Conservation (phyloP, 2,329 filamentous ascomycete genomes). For the Colletotrichum tropicicola region DNA sequence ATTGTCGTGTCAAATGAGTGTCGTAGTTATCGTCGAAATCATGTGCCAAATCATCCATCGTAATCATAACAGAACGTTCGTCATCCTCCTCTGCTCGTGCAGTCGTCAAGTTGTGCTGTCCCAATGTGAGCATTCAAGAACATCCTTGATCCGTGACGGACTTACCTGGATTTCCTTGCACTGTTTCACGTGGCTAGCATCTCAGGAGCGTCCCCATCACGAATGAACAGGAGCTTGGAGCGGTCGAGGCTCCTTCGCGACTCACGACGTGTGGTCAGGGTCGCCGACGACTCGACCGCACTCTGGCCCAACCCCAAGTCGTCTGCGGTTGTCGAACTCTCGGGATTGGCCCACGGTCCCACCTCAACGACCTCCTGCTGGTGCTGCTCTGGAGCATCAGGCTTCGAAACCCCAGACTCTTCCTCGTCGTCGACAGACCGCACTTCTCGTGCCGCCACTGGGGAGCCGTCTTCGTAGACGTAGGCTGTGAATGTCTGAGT, state of each 20-base stretch:
- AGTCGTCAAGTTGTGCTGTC: neutral
- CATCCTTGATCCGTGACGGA: neutral
- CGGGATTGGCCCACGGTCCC: neutral
- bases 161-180: neutral
- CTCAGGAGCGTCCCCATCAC: neutral
- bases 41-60: neutral
- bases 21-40: neutral
- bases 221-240: neutral
- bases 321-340: neutral
- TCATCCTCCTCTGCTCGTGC: neutral
- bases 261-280: slow-evolving; percentile 8
- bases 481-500: slow-evolving; percentile 30
- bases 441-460: neutral
- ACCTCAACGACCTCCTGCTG: neutral
- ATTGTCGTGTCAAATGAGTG: slow-evolving; percentile 26
- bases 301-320: neutral
- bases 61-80: neutral
- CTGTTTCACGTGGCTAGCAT: neutral
- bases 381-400: neutral
- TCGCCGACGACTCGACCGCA: slow-evolving; percentile 2
- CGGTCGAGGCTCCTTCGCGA: neutral
- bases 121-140: neutral
- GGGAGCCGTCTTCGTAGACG: slow-evolving; percentile 23
- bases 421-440: slow-evolving; percentile 1
- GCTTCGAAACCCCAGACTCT: neutral